Base-by-base conservation (phyloP, 768 basidiomycete genomes). In the Ramaria rubella region DNA sequence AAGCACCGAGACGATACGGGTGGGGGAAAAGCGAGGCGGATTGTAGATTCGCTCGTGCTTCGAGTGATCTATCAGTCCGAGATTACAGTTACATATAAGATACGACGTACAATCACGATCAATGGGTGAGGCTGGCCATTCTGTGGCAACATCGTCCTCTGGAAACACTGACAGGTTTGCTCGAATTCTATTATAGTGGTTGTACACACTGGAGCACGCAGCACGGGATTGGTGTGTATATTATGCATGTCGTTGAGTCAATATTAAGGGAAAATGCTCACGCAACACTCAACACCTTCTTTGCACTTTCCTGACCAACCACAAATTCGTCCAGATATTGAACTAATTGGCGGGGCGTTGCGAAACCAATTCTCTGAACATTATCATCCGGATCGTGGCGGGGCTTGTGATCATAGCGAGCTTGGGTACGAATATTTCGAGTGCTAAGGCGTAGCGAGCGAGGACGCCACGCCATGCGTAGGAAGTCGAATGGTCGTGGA, bases 221-320 rank as follows among this genome's bases (percentile, higher is more conserved):
- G 34, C 24, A 51, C 42, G 36, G n/a, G 19, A 17, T 26, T 45
- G 45, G 38, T 9, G 17, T 45, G 11, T 24, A 45, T 36, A n/a
- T 40, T 12, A 27, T 11, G 19, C 27, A 27, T n/a, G 9, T n/a
- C 48, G 29, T 9, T 38, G 23, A 46, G 14, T 9, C 38, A 15
- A 26, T 49, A 24, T 44, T 40, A 23, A 15, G 27, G 46, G 42
- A 21, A 24, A n/a, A n/a, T n/a, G 81, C 91, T 68, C 71, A 93
- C 92, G 94, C 94, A 46, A 97, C 94, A 34, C 91, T 89, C 30
- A 97, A 79, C 23, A 90, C 86, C 67, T 93, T 92, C 81, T 98
- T 98, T 2, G 94, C 94, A 58, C 78, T 80, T 62, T 90, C 87
- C 68, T 98, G 94, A 1, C 94, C 94, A 17, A 98, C 79, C 34